Percentiles rank a stretch among this genome's conserved stretches.
These are phyloP conservation scores for Chaetothyriales sp. DNA, from an alignment of 2,329 filamentous ascomycete species.

Conservation along the genomic window DNA sequence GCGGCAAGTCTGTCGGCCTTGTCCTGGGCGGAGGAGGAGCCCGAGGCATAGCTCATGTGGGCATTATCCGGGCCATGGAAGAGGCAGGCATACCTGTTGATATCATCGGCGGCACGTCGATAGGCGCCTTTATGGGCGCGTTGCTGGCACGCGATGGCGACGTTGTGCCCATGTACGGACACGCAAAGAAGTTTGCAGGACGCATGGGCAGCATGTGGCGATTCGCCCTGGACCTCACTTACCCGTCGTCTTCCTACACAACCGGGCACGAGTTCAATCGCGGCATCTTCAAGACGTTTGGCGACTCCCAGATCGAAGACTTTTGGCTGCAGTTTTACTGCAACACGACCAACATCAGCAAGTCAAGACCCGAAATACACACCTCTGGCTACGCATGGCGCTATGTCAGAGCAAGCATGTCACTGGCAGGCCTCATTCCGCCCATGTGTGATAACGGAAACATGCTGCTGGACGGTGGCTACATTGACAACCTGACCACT, in stretches of 20 bases:
- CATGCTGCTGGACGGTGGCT: constrained; percentile 92
- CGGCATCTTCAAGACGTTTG: constrained; percentile 96
- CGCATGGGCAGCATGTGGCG: constrained; percentile 99
- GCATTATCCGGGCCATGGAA: constrained; percentile 86
- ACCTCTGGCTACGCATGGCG: constrained; percentile 95
- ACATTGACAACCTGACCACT: constrained; percentile 93
- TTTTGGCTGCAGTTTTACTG: constrained; percentile 99
- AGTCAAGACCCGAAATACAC: constrained; percentile 80
- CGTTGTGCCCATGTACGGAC: constrained; percentile 88
- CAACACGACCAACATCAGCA: constrained; percentile 98
- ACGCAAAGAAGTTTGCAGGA: constrained; percentile 92
- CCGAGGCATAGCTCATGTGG: constrained; percentile 78
- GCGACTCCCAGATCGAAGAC: constrained; percentile 92
- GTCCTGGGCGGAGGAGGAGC: constrained; percentile 91
- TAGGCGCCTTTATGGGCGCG: constrained; percentile 87
- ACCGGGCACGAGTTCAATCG: constrained; percentile 98
- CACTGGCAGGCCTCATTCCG: constrained; percentile 76
- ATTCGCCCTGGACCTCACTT: constrained; percentile 91
- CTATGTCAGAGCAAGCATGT: constrained; percentile 94
- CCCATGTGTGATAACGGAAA: constrained; percentile 92
- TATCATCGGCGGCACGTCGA: constrained; percentile 87
- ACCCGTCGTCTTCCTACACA: constrained; percentile 91
- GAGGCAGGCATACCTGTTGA: constrained; percentile 95
- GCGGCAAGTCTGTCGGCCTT: constrained; percentile 84
- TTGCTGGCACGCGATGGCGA: constrained; percentile 93